A percentile compares a stretch with the other conserved stretches of the same genome.
phyloP scores from a whole-genome alignment of 2,329 filamentous ascomycete species.

The Claviceps maximensis region DNA sequence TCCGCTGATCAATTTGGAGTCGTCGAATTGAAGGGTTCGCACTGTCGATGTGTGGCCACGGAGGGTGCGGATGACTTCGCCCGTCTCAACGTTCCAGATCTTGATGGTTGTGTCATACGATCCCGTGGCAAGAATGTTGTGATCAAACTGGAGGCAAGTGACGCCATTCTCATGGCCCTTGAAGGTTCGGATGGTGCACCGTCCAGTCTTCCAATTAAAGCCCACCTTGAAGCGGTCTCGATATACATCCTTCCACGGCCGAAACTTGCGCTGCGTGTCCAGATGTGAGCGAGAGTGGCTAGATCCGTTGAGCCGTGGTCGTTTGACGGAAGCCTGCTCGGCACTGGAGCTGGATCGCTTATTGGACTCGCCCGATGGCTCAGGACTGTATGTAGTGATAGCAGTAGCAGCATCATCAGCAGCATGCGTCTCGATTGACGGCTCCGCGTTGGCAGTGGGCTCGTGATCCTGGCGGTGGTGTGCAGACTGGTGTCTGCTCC shows the following conservation, averaged over 20 bases:
- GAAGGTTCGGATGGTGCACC: constrained; percentile 73
- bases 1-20: constrained; percentile 80
- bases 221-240: constrained; percentile 90
- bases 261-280: constrained; percentile 34
- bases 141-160: constrained; percentile 50
- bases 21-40: constrained; percentile 83
- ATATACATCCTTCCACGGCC: constrained; percentile 94
- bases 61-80: constrained; percentile 74
- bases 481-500: constrained; percentile 59
- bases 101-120: constrained; percentile 94
- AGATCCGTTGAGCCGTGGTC: constrained; percentile 16
- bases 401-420: neutral
- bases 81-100: constrained; percentile 88
- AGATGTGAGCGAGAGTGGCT: constrained; percentile 20
- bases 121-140: constrained; percentile 82
- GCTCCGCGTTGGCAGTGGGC: constrained; percentile 7
- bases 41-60: constrained; percentile 72
- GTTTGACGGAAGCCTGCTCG: constrained; percentile 21
- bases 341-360: constrained; percentile 20
- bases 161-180: constrained; percentile 72
- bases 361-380: constrained; percentile 15
- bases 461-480: constrained; percentile 9
- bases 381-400: constrained; percentile 6
- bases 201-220: constrained; percentile 93
- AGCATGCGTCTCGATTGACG: constrained; percentile 12